Evolutionary conservation across 2,329 filamentous ascomycete species (phyloP), one percentile per base, ranked within the genome.

Genomic region (Pseudogymnoascus sp.): DNA sequence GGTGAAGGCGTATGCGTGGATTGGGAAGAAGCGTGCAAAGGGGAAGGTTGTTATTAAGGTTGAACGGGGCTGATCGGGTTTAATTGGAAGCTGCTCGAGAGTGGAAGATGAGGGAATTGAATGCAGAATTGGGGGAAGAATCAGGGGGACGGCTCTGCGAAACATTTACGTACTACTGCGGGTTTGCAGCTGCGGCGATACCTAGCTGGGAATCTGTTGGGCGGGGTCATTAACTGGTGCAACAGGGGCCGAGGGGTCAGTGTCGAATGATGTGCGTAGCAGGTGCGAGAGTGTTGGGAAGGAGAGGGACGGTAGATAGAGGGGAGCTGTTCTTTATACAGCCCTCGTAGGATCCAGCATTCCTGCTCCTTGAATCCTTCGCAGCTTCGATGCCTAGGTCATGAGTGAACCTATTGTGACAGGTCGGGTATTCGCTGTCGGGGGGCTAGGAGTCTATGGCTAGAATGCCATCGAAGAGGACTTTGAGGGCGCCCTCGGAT

Each of bases 391-490:
- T 33, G 31, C 9, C 7, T 33, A 33, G 31, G 31, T 33, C 9
- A 33, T 33, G 31, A 33, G 10, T 33, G 31, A 33, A 33, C 31
- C 31, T 33, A 33, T 33, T 33, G 26, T 26, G 31, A 33, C 31
- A 33, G 31, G 31, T 33, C 3, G 8, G 6, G 9, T 33, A 33
- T 33, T 33, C 9, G 9, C 8, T 33, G 9, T 33, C 10, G 3
- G 31, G 31, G 0, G 88, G 89, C 90, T 90, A 96, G 0, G 87
- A 85, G 72, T 96, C 92, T 68, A 97, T 93, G 3, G 78, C 76
- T 0, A 93, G 93, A 68, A 88, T 83, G 64, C 89, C 85, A 72
- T 97, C 92, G 69, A 96, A 93, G n/a, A 97, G 81, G 1, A 79
- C 85, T 77, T 95, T 93, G 65, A 97, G 83, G 67, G 92, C 84